phyloP scores from a whole-genome alignment of 1,139 yeast genomes.

The Lodderomyces jiufengensis region DNA sequence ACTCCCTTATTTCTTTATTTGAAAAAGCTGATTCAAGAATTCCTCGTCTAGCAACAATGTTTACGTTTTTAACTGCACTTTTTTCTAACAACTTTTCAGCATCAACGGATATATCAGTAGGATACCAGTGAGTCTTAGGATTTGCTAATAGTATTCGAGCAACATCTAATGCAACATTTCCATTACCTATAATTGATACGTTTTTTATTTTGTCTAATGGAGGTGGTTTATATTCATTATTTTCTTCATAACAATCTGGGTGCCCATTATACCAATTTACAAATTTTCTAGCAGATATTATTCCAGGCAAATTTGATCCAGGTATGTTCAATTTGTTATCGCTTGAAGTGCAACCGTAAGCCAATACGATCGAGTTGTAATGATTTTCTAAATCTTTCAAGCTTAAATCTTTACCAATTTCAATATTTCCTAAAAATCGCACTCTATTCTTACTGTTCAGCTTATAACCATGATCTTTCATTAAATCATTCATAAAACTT shows the following conservation, averaged over 20 bases:
- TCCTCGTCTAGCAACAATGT: constrained; percentile 84
- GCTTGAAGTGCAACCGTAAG: constrained; percentile 73
- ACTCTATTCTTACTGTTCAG: constrained; percentile 29
- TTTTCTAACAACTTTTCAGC: constrained; percentile 54
- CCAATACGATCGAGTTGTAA: constrained; percentile 71
- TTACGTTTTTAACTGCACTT: constrained; percentile 59
- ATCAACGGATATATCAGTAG: constrained; percentile 68
- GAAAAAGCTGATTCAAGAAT: constrained; percentile 82
- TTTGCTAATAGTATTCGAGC: constrained; percentile 73
- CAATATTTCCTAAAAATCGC: constrained; percentile 72
- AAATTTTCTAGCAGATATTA: constrained; percentile 79
- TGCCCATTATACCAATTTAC: constrained; percentile 97
- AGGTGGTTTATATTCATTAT: constrained; percentile 36
- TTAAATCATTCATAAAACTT: constrained; percentile 69
- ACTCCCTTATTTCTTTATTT: constrained; percentile 85
- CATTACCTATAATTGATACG: constrained; percentile 90
- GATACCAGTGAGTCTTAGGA: constrained; percentile 49
- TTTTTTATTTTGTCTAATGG: constrained; percentile 56
- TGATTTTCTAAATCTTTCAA: constrained; percentile 46
- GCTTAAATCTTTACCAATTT: constrained; percentile 55
- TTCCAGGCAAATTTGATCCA: constrained; percentile 62
- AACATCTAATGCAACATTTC: constrained; percentile 94
- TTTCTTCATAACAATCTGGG: constrained; percentile 48
- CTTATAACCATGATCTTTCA: constrained; percentile 22
- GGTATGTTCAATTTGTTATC: constrained; percentile 58